phyloP scores from a whole-genome alignment of 2,329 filamentous ascomycete species.

The Rhynchosporium agropyri region DNA sequence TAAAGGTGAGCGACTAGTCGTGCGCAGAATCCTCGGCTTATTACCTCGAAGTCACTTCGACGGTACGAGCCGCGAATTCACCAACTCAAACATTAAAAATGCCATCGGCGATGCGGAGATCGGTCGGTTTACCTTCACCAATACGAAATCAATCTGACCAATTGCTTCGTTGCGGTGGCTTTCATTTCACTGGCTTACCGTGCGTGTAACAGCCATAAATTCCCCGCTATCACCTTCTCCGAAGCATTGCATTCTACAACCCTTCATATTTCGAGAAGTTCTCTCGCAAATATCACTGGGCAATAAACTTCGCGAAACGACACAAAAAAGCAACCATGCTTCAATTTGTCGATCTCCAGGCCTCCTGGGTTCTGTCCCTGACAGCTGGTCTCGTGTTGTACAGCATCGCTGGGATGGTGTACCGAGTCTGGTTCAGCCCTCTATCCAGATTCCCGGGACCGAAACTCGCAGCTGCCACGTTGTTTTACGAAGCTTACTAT shows the following conservation, averaged over 20 bases:
- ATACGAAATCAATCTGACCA: background rate
- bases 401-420: constrained; percentile 11
- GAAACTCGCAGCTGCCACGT: constrained; percentile 39
- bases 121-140: background rate
- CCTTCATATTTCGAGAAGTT: background rate
- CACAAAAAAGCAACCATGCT: background rate
- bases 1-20: background rate
- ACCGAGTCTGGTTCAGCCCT: constrained; percentile 42
- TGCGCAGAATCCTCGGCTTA: background rate
- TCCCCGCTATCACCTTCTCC: background rate
- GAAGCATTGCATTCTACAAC: background rate
- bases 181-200: background rate
- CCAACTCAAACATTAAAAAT: background rate
- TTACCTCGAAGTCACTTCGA: background rate
- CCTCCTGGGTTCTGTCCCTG: constrained; percentile 5
- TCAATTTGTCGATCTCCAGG: background rate
- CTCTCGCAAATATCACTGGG: background rate
- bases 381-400: constrained; percentile 11
- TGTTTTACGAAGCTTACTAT: constrained; percentile 38
- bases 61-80: background rate
- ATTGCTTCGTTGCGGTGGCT: background rate
- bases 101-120: background rate
- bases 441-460: constrained; percentile 42
- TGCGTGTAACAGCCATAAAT: constrained; percentile 3
- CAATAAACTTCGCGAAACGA: background rate